Conservation (phyloP, 495 filamentous ascomycete genomes). For the Penicillium lividum region DNA sequence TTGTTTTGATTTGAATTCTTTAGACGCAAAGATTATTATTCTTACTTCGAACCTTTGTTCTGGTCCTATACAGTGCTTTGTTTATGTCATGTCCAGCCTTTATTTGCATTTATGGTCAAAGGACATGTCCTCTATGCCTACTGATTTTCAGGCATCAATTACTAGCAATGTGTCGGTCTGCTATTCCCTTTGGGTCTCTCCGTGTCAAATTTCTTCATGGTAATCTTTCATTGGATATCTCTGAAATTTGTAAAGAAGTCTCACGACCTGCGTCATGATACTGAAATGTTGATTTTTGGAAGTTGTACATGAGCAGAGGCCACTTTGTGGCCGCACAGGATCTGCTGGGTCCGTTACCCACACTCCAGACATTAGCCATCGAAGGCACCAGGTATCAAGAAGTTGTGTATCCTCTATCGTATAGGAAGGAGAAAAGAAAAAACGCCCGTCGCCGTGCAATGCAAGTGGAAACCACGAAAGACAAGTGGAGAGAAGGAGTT, state of each 20-base stretch:
- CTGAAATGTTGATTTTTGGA: constrained; percentile 2
- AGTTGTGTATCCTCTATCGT: constrained; percentile 20
- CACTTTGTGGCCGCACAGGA: background rate
- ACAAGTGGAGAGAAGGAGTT: constrained; percentile 2
- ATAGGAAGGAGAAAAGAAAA: constrained; percentile 17
- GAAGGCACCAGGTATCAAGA: constrained; percentile 19
- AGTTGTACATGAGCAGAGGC: constrained; percentile 17
- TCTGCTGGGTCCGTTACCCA: background rate
- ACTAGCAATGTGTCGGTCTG: no score
- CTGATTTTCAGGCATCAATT: background rate
- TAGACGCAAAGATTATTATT: background rate
- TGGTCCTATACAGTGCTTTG: background rate
- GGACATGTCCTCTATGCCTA: no score
- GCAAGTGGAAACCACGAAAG: constrained; percentile 26
- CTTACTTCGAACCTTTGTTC: background rate
- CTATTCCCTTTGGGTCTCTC: background rate
- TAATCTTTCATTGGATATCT: background rate
- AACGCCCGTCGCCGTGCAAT: constrained; percentile 45
- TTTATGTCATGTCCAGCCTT: background rate
- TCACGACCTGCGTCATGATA: background rate
- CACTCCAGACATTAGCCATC: constrained; percentile 1
- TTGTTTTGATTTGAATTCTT: background rate
- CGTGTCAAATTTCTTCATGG: background rate
- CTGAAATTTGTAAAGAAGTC: background rate
- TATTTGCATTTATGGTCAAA: background rate